Percentiles rank a stretch among this genome's conserved stretches.
Conservation (phyloP, 306 rosid species). For the Vigna nakashimae region DNA sequence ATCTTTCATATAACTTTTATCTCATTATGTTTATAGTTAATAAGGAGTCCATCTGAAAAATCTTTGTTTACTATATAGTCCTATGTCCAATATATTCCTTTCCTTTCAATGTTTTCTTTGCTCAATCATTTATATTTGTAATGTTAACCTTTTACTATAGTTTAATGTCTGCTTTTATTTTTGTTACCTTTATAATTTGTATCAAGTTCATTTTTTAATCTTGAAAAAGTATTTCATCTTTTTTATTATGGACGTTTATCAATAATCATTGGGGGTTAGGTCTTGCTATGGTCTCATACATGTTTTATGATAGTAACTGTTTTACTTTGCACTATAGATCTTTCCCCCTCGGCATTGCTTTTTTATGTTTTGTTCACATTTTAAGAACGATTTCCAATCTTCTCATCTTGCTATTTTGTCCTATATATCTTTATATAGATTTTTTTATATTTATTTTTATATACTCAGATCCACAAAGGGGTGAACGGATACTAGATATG, state of each 20-base stretch:
- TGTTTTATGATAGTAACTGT: neutral
- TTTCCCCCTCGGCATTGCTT: neutral
- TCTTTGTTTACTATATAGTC: neutral
- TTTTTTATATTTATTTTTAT: slow-evolving; percentile 7
- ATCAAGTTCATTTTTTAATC: neutral
- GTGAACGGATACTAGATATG: slow-evolving; percentile 90
- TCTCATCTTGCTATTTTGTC: neutral
- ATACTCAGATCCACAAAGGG: slow-evolving; percentile 83
- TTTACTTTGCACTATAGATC: neutral
- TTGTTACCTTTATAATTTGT: neutral
- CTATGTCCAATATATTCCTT: neutral
- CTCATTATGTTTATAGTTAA: neutral
- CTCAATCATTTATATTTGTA: slow-evolving; percentile 8
- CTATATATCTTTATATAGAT: slow-evolving; percentile 8
- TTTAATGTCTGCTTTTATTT: neutral
- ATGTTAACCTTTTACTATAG: neutral
- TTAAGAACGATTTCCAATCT: slow-evolving; percentile 24
- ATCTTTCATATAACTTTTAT: neutral
- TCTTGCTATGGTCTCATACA: neutral
- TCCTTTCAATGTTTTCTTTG: slow-evolving; percentile 8
- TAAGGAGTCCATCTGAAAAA: slow-evolving; percentile 6
- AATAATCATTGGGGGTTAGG: slow-evolving; percentile 13
- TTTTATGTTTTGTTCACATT: slow-evolving; percentile 23
- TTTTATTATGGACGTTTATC: neutral
- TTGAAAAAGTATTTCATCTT: neutral